phyloP scores from a whole-genome alignment of 495 filamentous ascomycete genomes.

The Talaromyces wortmannii region DNA sequence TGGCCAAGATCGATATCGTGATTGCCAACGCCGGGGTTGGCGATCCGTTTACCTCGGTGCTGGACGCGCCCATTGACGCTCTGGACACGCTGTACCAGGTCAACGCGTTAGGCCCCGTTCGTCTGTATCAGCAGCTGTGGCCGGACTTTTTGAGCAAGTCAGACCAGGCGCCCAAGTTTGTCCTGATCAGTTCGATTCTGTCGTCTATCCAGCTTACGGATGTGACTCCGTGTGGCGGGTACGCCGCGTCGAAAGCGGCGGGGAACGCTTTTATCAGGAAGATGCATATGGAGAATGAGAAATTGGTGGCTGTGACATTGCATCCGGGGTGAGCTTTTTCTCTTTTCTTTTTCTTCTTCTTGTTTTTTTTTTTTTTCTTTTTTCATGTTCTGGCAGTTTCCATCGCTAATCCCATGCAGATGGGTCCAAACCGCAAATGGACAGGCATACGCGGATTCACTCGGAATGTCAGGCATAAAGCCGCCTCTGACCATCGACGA shows the following conservation, averaged over 20 bases:
- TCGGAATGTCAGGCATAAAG: neutral
- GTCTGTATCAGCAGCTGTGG: slow-evolving; percentile 26
- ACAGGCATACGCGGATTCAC: slow-evolving; percentile 3
- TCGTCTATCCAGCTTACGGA: slow-evolving; percentile 20
- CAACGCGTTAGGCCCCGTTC: slow-evolving; percentile 29
- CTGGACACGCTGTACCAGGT: slow-evolving; percentile 27
- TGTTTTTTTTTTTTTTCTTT: no score
- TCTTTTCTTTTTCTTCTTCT: neutral
- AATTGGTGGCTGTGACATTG: slow-evolving; percentile 21
- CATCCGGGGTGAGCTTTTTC: slow-evolving; percentile 27
- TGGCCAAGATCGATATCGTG: slow-evolving; percentile 34
- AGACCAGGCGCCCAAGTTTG: slow-evolving; percentile 20
- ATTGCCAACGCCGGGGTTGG: slow-evolving; percentile 42
- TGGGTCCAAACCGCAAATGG: slow-evolving; percentile 5
- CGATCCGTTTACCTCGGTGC: slow-evolving; percentile 13
- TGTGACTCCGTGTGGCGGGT: slow-evolving; percentile 13
- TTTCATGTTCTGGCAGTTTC: no score
- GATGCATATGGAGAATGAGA: slow-evolving; percentile 27
- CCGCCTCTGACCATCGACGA: neutral
- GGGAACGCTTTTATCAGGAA: slow-evolving; percentile 29
- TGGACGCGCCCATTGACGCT: slow-evolving; percentile 16
- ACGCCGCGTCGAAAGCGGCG: slow-evolving; percentile 32
- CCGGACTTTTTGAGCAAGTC: slow-evolving; percentile 17
- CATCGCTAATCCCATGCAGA: neutral
- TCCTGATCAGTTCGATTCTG: slow-evolving; percentile 23